Base-by-base conservation (phyloP, 1,139 yeast genomes). In the Kodamaea derodonti region DNA sequence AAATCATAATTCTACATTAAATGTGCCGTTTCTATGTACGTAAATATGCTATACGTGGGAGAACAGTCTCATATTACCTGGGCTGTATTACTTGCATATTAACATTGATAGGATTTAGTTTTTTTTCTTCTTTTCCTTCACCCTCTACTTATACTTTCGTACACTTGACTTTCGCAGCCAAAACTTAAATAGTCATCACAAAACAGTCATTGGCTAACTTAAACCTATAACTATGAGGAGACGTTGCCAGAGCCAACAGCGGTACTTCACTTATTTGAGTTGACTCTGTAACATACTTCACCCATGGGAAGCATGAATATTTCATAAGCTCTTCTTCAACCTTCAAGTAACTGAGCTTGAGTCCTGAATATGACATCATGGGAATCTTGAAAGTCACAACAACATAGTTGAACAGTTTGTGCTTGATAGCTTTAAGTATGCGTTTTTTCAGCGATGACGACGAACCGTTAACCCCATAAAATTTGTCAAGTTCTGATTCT, bases 271-370 rank as follows among this genome's bases (percentile, higher is more conserved):
- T 25, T 4, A 9, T 13, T 6, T 12, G 28, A 6, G 38, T 31
- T 1, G 67, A 51, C 34, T 59, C 58, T 1, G 73, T 65, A n/a
- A 57, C 40, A 38, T 69, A 69, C 35, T 71, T 52, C 4, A 69
- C 66, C 75, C 75, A 69, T 2, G 75, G 75, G 40, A 69, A 69
- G 41, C 73, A 64, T 0, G 72, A 56, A 40, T 69, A 69, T 33
- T 68, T 62, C 60, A 69, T 49, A 34, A 58, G 60, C 12, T 60
- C 65, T 40, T 68, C 74, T 24, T 65, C 69, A 5, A 69, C 72
- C 24, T 65, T 55, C 17, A 69, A 46, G 38, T 67, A 69, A 24
- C 58, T 65, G 20, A 69, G 49, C 35, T 56, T 62, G 14, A 69
- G 54, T 1, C 75, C 75, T 3, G 72, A 63, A 44, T 69, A 66